Percentiles rank a stretch among this genome's conserved stretches.
phyloP scores from a whole-genome alignment of 139 green algal genomes.

The Chlorella sp. region DNA sequence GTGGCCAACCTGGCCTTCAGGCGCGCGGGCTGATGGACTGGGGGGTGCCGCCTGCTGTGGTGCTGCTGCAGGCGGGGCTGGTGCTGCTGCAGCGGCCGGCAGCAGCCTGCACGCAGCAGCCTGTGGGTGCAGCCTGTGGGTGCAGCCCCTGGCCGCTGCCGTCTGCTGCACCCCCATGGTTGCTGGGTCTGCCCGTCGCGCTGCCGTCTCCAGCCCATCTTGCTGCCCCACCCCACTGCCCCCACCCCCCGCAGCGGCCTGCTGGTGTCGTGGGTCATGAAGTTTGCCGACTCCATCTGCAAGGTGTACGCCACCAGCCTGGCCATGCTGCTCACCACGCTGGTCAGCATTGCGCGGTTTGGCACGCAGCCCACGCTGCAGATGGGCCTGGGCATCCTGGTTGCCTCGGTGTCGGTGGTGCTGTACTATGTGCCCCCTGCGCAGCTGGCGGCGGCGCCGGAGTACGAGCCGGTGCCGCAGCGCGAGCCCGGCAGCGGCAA shows the following conservation, averaged over 20 bases:
- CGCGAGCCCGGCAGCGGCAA: background rate
- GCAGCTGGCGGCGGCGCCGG: conserved; percentile 6
- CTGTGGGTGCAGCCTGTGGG: background rate
- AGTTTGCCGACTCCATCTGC: conserved; percentile 77
- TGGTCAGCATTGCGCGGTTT: conserved; percentile 63
- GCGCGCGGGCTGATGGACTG: background rate
- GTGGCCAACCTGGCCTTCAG: conserved; percentile 66
- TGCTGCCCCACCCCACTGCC: background rate
- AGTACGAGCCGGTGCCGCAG: background rate
- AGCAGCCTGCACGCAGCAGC: too few species aligned
- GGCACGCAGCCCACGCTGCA: conserved; percentile 51
- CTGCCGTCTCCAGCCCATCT: too few species aligned
- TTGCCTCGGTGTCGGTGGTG: conserved; percentile 51
- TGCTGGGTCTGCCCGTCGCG: too few species aligned
- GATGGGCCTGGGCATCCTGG: conserved; percentile 67
- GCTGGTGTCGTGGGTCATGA: conserved; percentile 76
- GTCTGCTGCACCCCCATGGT: too few species aligned
- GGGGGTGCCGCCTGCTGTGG: background rate
- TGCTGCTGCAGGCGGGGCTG: too few species aligned
- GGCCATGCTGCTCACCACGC: conserved; percentile 74
- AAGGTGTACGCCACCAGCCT: conserved; percentile 77
- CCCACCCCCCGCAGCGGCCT: conserved; percentile 32
- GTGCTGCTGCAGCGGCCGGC: too few species aligned
- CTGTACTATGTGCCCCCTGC: conserved; percentile 48
- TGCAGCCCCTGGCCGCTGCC: too few species aligned